Conservation (phyloP, 1,284 basidiomycete genomes). For the Cutaneotrichosporon dermatis region DNA sequence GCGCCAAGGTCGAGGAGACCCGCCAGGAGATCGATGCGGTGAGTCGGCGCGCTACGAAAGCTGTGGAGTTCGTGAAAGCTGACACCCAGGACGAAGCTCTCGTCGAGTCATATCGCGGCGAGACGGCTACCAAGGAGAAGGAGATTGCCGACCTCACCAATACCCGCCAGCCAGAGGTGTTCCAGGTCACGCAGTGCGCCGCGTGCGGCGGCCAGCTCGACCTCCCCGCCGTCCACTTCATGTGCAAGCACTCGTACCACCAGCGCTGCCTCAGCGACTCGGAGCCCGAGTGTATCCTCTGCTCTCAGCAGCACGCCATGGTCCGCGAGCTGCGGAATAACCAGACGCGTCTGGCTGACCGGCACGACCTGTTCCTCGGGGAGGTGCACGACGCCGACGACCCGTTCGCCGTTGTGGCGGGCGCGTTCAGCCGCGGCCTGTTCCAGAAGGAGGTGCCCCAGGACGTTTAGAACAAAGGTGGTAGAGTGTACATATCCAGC, state of each 20-base stretch:
- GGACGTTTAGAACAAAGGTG: slow-evolving; percentile 1
- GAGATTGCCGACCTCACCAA: slow-evolving; percentile 78
- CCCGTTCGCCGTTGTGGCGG: slow-evolving; percentile 75
- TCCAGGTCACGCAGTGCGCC: slow-evolving; percentile 89
- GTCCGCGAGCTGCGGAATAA: slow-evolving; percentile 80
- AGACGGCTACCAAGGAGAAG: slow-evolving; percentile 73
- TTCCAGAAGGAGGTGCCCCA: slow-evolving; percentile 19
- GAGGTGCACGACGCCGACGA: slow-evolving; percentile 80
- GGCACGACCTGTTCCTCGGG: slow-evolving; percentile 81
- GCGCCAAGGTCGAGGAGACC: slow-evolving; percentile 67
- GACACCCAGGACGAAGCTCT: slow-evolving; percentile 68
- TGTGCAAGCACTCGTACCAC: slow-evolving; percentile 97
- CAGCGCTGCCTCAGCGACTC: slow-evolving; percentile 80
- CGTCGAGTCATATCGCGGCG: slow-evolving; percentile 76
- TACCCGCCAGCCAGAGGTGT: slow-evolving; percentile 71
- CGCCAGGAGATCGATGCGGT: slow-evolving; percentile 74
- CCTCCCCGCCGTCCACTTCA: slow-evolving; percentile 89
- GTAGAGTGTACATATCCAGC: background rate
- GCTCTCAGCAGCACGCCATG: slow-evolving; percentile 78
- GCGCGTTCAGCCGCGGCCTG: slow-evolving; percentile 71
- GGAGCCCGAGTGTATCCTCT: slow-evolving; percentile 82
- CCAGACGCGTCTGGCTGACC: slow-evolving; percentile 73
- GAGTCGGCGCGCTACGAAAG: slow-evolving; percentile 33
- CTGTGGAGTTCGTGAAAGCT: background rate
- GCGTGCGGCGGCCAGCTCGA: slow-evolving; percentile 83